These are phyloP conservation scores for Auricularia heimuer DNA, from an alignment of 768 basidiomycete species.

Conservation along the genomic window DNA sequence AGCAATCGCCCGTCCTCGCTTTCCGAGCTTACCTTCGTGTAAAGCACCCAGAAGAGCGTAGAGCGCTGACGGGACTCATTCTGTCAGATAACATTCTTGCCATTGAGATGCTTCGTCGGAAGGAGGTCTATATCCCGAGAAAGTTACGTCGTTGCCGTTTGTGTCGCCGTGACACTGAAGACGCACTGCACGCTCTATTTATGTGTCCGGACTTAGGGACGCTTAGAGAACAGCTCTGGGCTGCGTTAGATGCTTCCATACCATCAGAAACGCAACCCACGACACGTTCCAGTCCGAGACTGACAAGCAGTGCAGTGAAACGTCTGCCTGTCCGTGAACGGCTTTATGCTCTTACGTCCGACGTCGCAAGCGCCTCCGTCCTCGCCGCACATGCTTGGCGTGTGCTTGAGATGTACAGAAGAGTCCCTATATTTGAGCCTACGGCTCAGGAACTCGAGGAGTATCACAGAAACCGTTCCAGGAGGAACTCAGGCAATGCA, in stretches of 20 bases:
- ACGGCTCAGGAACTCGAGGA: not conserved
- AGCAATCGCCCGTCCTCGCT: not conserved
- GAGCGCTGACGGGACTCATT: slow-evolving; percentile 9
- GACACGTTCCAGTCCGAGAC: not conserved
- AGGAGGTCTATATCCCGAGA: not conserved
- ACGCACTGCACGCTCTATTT: not conserved
- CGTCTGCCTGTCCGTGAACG: not conserved
- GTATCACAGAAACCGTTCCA: not conserved
- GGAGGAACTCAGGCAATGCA: not conserved
- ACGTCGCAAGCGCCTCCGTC: not conserved
- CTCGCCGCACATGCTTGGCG: not conserved
- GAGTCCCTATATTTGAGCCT: not conserved
- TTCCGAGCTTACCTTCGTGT: slow-evolving; percentile 12
- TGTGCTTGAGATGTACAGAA: not conserved
- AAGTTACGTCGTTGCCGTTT: not conserved
- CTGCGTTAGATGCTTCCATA: not conserved
- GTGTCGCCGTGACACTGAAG: not conserved
- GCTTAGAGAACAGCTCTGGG: not conserved
- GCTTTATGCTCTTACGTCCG: not conserved
- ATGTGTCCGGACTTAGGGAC: not conserved
- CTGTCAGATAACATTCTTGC: slow-evolving; percentile 11
- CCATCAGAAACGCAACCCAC: not conserved
- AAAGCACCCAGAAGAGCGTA: slow-evolving; percentile 1
- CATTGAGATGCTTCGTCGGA: slow-evolving; percentile 6
- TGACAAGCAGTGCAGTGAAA: not conserved